These are phyloP conservation scores for Lactarius vividus DNA, from an alignment of 768 basidiomycete genomes.

Conservation along the genomic window DNA sequence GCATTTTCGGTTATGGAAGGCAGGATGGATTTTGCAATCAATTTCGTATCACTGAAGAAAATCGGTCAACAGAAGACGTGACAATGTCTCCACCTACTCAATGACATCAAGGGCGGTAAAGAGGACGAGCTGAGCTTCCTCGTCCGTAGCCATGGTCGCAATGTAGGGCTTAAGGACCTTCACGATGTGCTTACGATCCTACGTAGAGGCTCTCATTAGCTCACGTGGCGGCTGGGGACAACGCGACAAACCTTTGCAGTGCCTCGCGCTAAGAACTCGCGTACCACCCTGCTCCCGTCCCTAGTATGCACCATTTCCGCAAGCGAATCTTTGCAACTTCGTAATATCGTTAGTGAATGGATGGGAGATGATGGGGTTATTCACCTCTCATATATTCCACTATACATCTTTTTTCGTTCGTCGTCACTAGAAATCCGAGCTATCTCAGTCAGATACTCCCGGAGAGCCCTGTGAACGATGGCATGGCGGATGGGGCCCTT, in stretches of 20 bases:
- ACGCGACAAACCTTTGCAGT: slow-evolving; percentile 66
- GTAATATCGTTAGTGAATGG: slow-evolving; percentile 4
- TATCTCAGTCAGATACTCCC: slow-evolving; percentile 77
- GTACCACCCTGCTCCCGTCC: slow-evolving; percentile 82
- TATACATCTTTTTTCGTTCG: slow-evolving; percentile 69
- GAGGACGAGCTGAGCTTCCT: slow-evolving; percentile 85
- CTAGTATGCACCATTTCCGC: slow-evolving; percentile 95
- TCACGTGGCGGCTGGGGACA: background rate
- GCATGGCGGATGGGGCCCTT: slow-evolving; percentile 86
- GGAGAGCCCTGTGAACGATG: slow-evolving; percentile 81
- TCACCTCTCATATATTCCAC: slow-evolving; percentile 80
- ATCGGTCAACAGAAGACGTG: background rate
- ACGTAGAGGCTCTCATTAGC: background rate
- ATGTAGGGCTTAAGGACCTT: slow-evolving; percentile 89
- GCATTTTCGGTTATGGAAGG: slow-evolving; percentile 61
- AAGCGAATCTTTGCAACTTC: slow-evolving; percentile 76
- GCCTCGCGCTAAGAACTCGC: slow-evolving; percentile 81
- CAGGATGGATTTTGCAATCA: slow-evolving; percentile 76
- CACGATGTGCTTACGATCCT: slow-evolving; percentile 90
- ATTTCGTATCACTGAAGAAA: slow-evolving; percentile 76
- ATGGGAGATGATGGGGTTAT: background rate
- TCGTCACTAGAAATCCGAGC: slow-evolving; percentile 54
- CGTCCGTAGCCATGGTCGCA: slow-evolving; percentile 82
- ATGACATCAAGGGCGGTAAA: slow-evolving; percentile 89
- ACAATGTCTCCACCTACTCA: slow-evolving; percentile 55